Evolutionary conservation across 192 early-diverging fungal genomes (phyloP).

Genomic region (Mortierella alpina): DNA sequence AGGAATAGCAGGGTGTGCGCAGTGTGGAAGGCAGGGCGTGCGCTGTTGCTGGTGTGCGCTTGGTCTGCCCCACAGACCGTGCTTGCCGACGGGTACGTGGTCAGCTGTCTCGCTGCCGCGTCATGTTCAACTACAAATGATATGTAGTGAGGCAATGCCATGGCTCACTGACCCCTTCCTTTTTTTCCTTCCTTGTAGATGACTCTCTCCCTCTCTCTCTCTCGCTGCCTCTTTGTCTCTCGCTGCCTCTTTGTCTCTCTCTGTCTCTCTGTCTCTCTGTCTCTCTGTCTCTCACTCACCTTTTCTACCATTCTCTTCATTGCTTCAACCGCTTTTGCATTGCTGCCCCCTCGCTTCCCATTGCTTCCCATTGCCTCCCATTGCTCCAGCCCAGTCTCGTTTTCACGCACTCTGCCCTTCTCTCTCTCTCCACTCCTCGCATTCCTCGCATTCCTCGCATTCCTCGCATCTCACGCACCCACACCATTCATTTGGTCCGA

Average conservation of each 20-base stretch:
- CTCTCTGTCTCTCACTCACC: background rate
- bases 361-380: background rate
- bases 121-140: no score
- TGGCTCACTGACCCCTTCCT: no score
- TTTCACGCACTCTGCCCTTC: background rate
- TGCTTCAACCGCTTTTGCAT: background rate
- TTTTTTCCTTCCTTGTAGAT: background rate
- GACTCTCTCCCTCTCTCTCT: background rate
- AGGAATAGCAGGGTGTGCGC: background rate
- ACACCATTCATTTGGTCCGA: no score
- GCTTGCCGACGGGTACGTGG: background rate
- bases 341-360: background rate
- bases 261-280: no score
- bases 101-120: constrained; percentile 3
- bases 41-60: no score
- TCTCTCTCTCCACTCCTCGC: background rate
- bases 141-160: no score
- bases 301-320: background rate
- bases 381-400: no score
- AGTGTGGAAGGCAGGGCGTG: no score
- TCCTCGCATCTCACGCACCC: no score
- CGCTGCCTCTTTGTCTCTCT: background rate
- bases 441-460: no score
- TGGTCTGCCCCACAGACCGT: no score
- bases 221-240: background rate